These are phyloP conservation scores for Gaertneriomyces semiglobifer DNA, from an alignment of 192 early-diverging fungal species.

Conservation along the genomic window DNA sequence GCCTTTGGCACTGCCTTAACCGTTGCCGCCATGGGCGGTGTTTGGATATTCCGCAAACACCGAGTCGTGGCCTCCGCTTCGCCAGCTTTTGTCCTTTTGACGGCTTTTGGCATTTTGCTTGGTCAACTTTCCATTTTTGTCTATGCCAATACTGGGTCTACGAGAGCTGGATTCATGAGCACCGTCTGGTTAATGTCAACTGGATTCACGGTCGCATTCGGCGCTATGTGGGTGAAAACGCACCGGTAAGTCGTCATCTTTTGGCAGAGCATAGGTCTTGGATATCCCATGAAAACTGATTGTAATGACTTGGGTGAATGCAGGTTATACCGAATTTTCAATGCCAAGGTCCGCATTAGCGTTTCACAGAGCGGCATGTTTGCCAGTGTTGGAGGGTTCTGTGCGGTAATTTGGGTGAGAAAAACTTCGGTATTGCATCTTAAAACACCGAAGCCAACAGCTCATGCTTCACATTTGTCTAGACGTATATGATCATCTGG, in stretches of 20 bases:
- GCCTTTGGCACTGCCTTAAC: not conserved
- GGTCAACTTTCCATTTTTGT: slow-evolving; percentile 13
- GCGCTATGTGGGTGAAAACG: slow-evolving; percentile 21
- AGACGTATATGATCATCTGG: slow-evolving; percentile 18
- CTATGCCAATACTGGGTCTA: slow-evolving; percentile 16
- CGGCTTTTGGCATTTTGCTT: slow-evolving; percentile 8
- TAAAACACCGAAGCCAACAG: no score
- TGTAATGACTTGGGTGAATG: not conserved
- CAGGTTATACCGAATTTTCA: slow-evolving; percentile 18
- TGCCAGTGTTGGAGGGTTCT: not conserved
- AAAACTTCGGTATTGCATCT: no score
- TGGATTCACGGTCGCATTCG: slow-evolving; percentile 14
- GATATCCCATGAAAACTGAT: no score
- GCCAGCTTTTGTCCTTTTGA: not conserved
- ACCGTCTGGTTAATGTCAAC: slow-evolving; percentile 20
- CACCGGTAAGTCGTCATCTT: not conserved
- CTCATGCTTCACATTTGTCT: not conserved
- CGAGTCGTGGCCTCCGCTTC: slow-evolving; percentile 16
- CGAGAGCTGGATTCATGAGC: slow-evolving; percentile 1
- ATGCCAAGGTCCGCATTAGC: slow-evolving; percentile 6
- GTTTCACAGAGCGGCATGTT: slow-evolving; percentile 5
- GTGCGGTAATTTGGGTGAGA: slow-evolving; percentile 14
- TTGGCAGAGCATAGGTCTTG: no score
- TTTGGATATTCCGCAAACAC: slow-evolving; percentile 1
- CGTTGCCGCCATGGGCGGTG: slow-evolving; percentile 11